Conservation (phyloP, 2,329 filamentous ascomycete genomes). For the Diaporthe citrichinensis region DNA sequence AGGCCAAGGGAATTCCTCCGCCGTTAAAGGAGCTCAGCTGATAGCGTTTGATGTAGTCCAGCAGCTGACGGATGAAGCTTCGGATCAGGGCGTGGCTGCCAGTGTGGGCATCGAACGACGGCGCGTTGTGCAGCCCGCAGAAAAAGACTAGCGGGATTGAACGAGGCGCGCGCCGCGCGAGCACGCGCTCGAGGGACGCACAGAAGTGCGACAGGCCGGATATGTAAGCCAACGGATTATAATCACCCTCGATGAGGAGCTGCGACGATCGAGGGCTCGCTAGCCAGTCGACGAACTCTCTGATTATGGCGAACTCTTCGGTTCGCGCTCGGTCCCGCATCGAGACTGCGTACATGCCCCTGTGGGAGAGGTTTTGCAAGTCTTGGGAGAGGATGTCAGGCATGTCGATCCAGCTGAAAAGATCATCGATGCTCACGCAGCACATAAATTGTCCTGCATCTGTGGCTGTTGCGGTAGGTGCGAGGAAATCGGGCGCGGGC, state of each 20-base stretch:
- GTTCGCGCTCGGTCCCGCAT: not conserved
- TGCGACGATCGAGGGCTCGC: not conserved
- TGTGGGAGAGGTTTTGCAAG: not conserved
- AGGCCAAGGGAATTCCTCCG: not conserved
- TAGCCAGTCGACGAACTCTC: not conserved
- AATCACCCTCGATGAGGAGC: conserved; percentile 14
- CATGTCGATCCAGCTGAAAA: not conserved
- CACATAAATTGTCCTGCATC: not conserved
- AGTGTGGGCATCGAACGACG: not conserved
- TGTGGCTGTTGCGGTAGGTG: not conserved
- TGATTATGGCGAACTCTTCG: not conserved
- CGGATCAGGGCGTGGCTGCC: conserved; percentile 15
- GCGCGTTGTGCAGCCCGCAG: conserved; percentile 15
- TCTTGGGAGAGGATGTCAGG: conserved; percentile 2
- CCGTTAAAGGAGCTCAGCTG: not conserved
- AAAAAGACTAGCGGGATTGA: conserved; percentile 7
- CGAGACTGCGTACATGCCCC: not conserved
- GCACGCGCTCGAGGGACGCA: not conserved
- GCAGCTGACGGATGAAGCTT: conserved; percentile 28
- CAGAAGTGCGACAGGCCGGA: conserved; percentile 28
- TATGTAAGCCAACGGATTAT: not conserved
- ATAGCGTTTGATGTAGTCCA: not conserved
- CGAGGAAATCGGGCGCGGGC: not conserved
- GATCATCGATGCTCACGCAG: not conserved
- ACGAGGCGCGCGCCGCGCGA: not conserved